Base-by-base conservation (phyloP, 2,329 filamentous ascomycete genomes). In the Anthostomella pinea region DNA sequence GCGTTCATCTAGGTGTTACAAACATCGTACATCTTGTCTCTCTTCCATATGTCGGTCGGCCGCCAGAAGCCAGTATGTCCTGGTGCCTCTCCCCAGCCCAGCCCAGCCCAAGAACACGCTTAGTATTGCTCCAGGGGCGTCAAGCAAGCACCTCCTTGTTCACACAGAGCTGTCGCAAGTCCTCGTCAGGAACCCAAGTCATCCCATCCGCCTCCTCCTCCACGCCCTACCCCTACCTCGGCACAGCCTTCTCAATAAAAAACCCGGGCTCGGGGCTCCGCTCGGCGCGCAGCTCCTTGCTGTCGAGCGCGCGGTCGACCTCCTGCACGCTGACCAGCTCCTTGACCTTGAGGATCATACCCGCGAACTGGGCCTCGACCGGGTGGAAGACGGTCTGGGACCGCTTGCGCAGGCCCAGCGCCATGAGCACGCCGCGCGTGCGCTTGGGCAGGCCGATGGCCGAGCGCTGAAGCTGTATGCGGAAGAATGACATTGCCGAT, bases 261-360 rank as follows among this genome's bases (percentile, higher is more conserved):
- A 89, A 96, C 2, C 90, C 90, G 1, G 73, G 70, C 43, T 91
- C 86, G 3, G 89, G 88, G 63, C 75, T 80, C 62, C 90, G 69
- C 65, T 77, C 71, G 33, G 73, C 77, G 66, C 80, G 81, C 56
- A 95, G 73, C 69, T 95, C 78, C 38, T 67, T 64, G 58, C 79
- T 77, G 6, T 73, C 82, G 65, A 87, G 60, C 20, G 74, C 63
- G 44, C 67, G 61, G 21, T 82, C 79, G 28, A 94, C 87, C 67
- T 95, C 89, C 50, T 81, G 71, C 22, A 95, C 88, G 35, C 79
- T 73, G 29, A 96, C 87, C 46, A 96, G 71, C 68, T 96, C 90
- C 72, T 96, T 96, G 53, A 96, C 88, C 65, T 85, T 84, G 73
- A 96, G 84, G 57, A 96, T 87, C 70, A 94, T 88, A 59, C 90